These are phyloP conservation scores for Myriosclerotinia scirpicola DNA, from an alignment of 2,329 filamentous ascomycete species.

Conservation along the genomic window DNA sequence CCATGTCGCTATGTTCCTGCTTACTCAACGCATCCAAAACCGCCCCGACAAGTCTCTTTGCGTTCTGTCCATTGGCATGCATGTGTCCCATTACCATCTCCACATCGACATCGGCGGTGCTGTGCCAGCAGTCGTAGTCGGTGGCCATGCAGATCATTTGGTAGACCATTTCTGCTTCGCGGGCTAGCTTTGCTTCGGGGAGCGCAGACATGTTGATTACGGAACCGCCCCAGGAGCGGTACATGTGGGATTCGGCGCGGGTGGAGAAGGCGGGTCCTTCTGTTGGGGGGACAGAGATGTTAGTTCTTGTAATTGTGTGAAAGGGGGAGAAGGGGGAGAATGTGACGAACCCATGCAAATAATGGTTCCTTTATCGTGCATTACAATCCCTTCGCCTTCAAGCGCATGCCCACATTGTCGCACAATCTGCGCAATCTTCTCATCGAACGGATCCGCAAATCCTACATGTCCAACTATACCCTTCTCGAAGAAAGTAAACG, in stretches of 20 bases:
- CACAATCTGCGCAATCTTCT: slow-evolving; percentile 72
- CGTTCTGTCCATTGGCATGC: slow-evolving; percentile 88
- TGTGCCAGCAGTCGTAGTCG: slow-evolving; percentile 98
- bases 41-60: slow-evolving; percentile 77
- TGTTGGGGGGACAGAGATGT: not conserved
- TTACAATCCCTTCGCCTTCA: slow-evolving; percentile 77
- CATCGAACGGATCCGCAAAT: slow-evolving; percentile 94
- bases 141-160: slow-evolving; percentile 99
- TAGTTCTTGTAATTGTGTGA: not conserved
- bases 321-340: not conserved
- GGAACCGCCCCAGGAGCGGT: slow-evolving; percentile 87
- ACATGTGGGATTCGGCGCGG: slow-evolving; percentile 91
- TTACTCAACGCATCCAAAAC: slow-evolving; percentile 84
- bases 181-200: slow-evolving; percentile 92
- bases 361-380: slow-evolving; percentile 82
- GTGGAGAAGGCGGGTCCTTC: slow-evolving; percentile 99
- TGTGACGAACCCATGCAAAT: slow-evolving; percentile 79
- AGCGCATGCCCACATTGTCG: slow-evolving; percentile 71
- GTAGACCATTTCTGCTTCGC: slow-evolving; percentile 94
- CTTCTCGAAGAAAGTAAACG: slow-evolving; percentile 93
- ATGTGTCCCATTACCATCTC: slow-evolving; percentile 98
- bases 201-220: slow-evolving; percentile 99
- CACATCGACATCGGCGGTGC: slow-evolving; percentile 79
- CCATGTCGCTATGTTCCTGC: slow-evolving; percentile 71
- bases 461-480: slow-evolving; percentile 92